phyloP scores from a whole-genome alignment of 495 filamentous ascomycete genomes.

The Recurvomyces mirabilis region DNA sequence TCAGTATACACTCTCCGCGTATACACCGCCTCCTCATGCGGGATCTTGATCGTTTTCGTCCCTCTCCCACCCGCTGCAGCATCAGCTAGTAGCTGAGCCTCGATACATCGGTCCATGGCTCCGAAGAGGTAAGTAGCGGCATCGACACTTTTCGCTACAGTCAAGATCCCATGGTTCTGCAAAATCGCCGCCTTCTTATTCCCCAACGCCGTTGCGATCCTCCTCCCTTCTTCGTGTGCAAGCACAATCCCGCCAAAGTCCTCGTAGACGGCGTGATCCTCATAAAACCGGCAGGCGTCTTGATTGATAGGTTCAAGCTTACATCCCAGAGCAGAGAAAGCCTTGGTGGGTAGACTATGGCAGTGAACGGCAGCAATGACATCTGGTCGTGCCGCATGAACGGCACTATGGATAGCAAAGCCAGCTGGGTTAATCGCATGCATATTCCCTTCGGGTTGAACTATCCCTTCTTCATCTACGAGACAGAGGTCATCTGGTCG shows the following conservation, averaged over 20 bases:
- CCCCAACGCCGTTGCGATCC: conserved; percentile 52
- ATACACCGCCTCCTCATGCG: conserved; percentile 55
- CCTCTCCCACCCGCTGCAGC: conserved; percentile 58
- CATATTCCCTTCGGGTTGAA: conserved; percentile 55
- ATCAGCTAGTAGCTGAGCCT: conserved; percentile 64
- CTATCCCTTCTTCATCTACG: conserved; percentile 51
- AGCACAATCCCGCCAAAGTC: conserved; percentile 64
- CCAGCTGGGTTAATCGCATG: conserved; percentile 54
- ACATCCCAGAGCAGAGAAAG: conserved; percentile 55
- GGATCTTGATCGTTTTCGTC: conserved; percentile 52
- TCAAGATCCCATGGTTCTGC: conserved; percentile 57
- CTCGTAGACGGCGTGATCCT: conserved; percentile 48
- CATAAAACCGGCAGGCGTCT: conserved; percentile 34
- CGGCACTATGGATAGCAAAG: conserved; percentile 32
- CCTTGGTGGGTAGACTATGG: conserved; percentile 57
- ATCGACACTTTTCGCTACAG: conserved; percentile 28
- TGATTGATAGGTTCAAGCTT: conserved; percentile 54
- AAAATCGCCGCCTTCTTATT: conserved; percentile 57
- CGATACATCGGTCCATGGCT: conserved; percentile 60
- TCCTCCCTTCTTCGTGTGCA: conserved; percentile 53
- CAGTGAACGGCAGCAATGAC: conserved; percentile 61
- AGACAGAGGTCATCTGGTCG: conserved; percentile 57
- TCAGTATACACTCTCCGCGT: conserved; percentile 33
- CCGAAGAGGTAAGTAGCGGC: conserved; percentile 61
- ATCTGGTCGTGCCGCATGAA: conserved; percentile 60